Conservation (phyloP, 2,329 filamentous ascomycete genomes). For the Pestalotiopsis sp. region DNA sequence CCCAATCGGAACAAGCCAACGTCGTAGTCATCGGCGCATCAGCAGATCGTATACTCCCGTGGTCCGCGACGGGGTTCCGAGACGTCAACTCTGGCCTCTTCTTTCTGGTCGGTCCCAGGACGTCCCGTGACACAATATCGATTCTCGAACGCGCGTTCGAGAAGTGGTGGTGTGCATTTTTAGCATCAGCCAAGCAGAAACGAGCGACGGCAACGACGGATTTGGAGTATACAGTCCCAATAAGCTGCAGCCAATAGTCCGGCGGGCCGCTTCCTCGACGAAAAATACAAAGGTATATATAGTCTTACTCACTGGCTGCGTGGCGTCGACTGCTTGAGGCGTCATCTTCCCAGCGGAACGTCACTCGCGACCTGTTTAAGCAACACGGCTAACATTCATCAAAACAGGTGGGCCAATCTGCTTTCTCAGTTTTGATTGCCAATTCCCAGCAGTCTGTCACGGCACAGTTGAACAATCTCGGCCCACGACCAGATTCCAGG, state of each 20-base stretch:
- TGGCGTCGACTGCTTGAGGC: not conserved
- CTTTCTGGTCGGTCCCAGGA: not conserved
- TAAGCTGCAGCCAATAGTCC: conserved; percentile 11
- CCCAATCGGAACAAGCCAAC: not conserved
- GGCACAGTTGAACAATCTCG: conserved; percentile 10
- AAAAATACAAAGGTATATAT: not conserved
- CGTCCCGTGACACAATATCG: not conserved
- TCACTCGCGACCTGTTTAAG: not conserved
- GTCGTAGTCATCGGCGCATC: not conserved
- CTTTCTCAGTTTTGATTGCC: not conserved
- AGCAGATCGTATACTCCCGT: not conserved
- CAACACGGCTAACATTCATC: not conserved
- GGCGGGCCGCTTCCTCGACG: conserved; percentile 5
- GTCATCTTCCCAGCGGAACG: not conserved
- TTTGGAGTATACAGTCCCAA: conserved; percentile 5
- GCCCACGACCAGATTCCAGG: conserved; percentile 2
- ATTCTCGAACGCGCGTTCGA: conserved; percentile 10
- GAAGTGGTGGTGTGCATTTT: conserved; percentile 9
- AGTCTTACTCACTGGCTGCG: not conserved
- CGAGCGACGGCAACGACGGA: not conserved
- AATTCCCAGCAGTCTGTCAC: conserved; percentile 12
- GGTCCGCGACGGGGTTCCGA: not conserved
- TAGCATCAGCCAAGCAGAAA: not conserved
- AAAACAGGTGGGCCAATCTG: not conserved
- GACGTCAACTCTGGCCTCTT: not conserved